Evolutionary conservation across 352 stramenopile genomes (phyloP), one percentile per base, ranked within the genome.

Genomic region (Thraustochytrium striatum): DNA sequence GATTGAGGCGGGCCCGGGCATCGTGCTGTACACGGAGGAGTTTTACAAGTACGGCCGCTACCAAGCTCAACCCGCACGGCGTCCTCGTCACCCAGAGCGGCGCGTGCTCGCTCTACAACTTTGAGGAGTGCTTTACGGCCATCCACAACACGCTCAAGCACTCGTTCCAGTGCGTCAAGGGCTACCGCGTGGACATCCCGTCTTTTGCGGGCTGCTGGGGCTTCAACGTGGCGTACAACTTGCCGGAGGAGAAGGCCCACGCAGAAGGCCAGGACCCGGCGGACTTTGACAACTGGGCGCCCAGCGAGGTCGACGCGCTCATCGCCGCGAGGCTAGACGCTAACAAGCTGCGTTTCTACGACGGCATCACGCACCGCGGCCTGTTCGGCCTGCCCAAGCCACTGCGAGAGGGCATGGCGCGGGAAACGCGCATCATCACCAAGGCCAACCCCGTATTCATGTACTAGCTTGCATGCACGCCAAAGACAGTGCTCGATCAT

Each of bases 371-470:
- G 72, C 92, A 97, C 86, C 75, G 88, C 41, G 87, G 91, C 1
- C 86, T 98, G 82, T 97, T 97, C 78, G 87, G 90, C 52, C 83
- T 97, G 81, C 91, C 92, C 61, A 97, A 97, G 87, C 85, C 89
- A 41, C 87, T 97, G 57, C 89, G 94, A 59, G 89, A 94, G 81
- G 85, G 88, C 36, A 83, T 97, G 55, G 88, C 88, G 70, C 85
- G 79, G 33, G 94, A 98, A 85, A 90, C 87, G 70, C 90, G 94
- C 79, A 88, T 97, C 79, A 97, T 98, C 86, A 98, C 94, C 35
- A 87, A 93, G 53, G 92, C 92, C 65, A 97, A 97, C 87, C 94
- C 94, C 57, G 88, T 98, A 62, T 98, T 97, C 86, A 97, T 98
- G 93, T 96, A 90, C 85, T 98, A n/a, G n/a, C n/a, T n/a, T n/a